phyloP scores from a whole-genome alignment of 352 stramenopile genomes.

The Pythium phragmiticola region DNA sequence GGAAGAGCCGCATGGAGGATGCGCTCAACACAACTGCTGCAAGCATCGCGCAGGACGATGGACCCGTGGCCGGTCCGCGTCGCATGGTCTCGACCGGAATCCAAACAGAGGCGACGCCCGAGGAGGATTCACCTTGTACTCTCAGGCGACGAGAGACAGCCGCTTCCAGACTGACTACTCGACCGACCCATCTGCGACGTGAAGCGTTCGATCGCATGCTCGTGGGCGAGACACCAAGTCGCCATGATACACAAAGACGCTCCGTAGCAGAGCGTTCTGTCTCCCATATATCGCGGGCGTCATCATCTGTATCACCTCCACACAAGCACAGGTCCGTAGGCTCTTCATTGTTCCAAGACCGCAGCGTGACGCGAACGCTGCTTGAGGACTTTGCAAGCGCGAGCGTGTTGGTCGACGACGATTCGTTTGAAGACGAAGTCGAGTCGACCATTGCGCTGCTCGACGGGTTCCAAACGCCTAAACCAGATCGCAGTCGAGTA shows the following conservation, averaged over 20 bases:
- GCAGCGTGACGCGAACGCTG: conserved; percentile 22
- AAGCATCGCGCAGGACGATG: conserved; percentile 14
- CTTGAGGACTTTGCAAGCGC: conserved; percentile 19
- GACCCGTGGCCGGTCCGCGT: not conserved
- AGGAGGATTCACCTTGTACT: not conserved
- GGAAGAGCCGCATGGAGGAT: conserved; percentile 57
- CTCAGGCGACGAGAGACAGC: not conserved
- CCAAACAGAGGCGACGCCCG: conserved; percentile 12
- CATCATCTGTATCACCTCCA: not conserved
- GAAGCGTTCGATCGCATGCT: conserved; percentile 11
- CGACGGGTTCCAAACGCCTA: conserved; percentile 9
- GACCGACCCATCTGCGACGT: not conserved
- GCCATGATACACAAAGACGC: not conserved
- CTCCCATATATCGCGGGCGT: not conserved
- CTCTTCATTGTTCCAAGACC: not conserved
- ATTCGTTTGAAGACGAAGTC: conserved; percentile 31
- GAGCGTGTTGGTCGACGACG: conserved; percentile 18
- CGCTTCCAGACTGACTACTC: not conserved
- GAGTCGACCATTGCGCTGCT: conserved; percentile 19
- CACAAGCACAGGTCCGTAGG: no score
- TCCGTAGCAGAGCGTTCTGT: not conserved
- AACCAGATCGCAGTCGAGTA: not conserved
- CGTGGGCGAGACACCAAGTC: not conserved
- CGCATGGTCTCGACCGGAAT: conserved; percentile 11
- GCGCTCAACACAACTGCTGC: conserved; percentile 28